Evolutionary conservation across 2,329 filamentous ascomycete species (phyloP).

Genomic region (Plectosphaerella plurivora): DNA sequence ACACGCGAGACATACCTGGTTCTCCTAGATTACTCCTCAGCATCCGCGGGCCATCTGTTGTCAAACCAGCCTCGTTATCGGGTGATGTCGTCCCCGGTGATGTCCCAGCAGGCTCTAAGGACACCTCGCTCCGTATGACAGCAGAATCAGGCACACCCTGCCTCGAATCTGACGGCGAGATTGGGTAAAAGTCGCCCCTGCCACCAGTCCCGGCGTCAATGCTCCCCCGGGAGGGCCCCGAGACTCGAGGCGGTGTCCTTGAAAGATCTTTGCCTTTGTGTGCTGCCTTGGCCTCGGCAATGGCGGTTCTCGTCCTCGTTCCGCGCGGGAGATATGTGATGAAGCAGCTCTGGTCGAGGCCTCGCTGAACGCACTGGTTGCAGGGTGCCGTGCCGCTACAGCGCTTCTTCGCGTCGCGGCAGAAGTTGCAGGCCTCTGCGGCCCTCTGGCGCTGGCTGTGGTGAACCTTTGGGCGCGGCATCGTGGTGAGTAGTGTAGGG

Average conservation of each 20-base stretch:
- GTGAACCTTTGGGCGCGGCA: constrained; percentile 48
- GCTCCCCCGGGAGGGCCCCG: neutral
- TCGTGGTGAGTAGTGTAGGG: constrained; percentile 13
- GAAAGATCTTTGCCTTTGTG: neutral
- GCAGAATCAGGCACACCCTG: neutral
- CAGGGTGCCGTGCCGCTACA: constrained; percentile 45
- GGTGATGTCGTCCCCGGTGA: constrained; percentile 3
- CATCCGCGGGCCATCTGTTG: constrained; percentile 30
- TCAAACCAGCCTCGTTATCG: neutral
- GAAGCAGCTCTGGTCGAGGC: constrained; percentile 30
- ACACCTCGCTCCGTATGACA: constrained; percentile 4
- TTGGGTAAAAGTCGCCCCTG: constrained; percentile 33
- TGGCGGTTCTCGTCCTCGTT: constrained; percentile 10
- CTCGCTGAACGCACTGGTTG: constrained; percentile 39
- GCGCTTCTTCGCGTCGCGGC: constrained; percentile 45
- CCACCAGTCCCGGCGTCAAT: neutral
- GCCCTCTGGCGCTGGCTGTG: constrained; percentile 43
- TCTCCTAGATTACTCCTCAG: constrained; percentile 48
- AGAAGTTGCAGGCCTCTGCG: constrained; percentile 42
- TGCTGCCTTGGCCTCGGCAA: neutral
- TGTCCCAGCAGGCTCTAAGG: constrained; percentile 8
- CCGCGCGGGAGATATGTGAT: constrained; percentile 26
- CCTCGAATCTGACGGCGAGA: constrained; percentile 24
- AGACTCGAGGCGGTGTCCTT: neutral
- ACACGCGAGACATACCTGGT: constrained; percentile 27